A percentile compares a stretch with the other conserved stretches of the same genome.
Conservation (phyloP, 352 stramenopile genomes). For the Phytopythium aichiense region DNA sequence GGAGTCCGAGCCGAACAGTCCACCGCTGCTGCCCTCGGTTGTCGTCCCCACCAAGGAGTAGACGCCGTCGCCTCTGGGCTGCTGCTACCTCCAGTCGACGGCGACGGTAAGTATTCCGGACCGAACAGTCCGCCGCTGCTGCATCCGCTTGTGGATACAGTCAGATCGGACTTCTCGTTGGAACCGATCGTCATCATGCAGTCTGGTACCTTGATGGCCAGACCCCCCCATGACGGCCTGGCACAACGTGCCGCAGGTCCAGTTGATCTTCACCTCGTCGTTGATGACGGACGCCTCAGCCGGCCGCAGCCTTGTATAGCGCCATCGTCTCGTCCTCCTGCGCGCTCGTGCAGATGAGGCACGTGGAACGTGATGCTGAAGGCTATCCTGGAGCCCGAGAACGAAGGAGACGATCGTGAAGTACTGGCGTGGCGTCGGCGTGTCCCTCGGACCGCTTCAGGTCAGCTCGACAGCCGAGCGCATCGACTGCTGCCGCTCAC, state of each 20-base stretch:
- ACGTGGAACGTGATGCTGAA: too few relatives aligned
- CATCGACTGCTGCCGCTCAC: too few relatives aligned
- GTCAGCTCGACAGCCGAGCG: too few relatives aligned
- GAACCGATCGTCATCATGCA: slow-evolving; percentile 5
- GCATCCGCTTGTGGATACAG: neutral
- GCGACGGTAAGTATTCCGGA: too few relatives aligned
- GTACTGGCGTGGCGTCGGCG: too few relatives aligned
- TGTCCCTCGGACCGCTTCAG: too few relatives aligned
- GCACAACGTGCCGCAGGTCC: neutral
- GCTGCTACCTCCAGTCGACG: too few relatives aligned
- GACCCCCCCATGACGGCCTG: slow-evolving; percentile 5
- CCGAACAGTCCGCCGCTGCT: neutral
- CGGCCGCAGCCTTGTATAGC: slow-evolving; percentile 3
- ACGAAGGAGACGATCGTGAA: too few relatives aligned
- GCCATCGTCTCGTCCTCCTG: slow-evolving; percentile 2
- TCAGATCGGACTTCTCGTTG: slow-evolving; percentile 4
- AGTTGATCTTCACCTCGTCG: slow-evolving; percentile 1
- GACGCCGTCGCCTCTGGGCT: too few relatives aligned
- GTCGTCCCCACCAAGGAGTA: too few relatives aligned
- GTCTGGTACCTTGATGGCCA: neutral
- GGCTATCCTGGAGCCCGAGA: too few relatives aligned
- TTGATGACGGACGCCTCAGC: neutral
- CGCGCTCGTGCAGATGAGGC: slow-evolving; percentile 2
- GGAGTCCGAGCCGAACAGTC: neutral
- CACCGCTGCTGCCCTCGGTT: too few relatives aligned